Evolutionary conservation across 805 yeast species (phyloP), one percentile per base, ranked within the genome.

Genomic region (Limtongozyma cylindracea): DNA sequence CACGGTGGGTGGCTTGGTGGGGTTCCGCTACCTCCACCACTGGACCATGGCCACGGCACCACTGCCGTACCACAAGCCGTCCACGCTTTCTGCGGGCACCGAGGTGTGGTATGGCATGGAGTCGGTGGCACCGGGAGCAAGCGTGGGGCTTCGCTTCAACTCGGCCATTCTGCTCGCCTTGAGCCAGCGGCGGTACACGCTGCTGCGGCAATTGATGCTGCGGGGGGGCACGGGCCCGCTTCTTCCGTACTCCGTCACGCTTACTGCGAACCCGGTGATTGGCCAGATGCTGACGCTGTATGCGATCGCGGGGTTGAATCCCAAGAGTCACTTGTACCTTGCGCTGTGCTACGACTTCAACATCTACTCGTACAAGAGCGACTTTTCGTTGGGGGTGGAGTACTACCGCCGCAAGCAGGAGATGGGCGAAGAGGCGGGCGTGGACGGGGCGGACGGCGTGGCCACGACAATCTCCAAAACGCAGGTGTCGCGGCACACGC

Each of bases 21-120:
- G 98, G 0, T 59, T 77, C 29, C 52, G 95, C 25, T 64, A 71
- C 23, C 49, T 84, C 18, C 77, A 74, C 39, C 74, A 72, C 34
- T 48, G 10, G n/a, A 15, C 22, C 19, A 23, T 16, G 12, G 14
- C 23, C 14, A n/a, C 13, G 4, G 11, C 25, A 17, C 21, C 46
- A 3, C 53, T 54, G 16, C 47, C 46, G 12, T 49, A 63, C 32
- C 67, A 61, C 33, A 63, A 62, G n/a, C n/a, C n/a, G 26, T 67
- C 88, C 9, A 64, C 64, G 20, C 56, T 66, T 1, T 65, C 80
- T 0, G 31, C 76, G 0, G 98, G 98, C 1, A 61, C 72, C 7
- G 98, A 88, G 44, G 30, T 78, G 4, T 88, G 93, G 84, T 73
- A 72, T 32, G 92, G 92, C 1, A n/a, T n/a, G n/a, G n/a, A n/a